These are phyloP conservation scores for Sonneratia alba DNA, from an alignment of 345 rosid genomes.

Conservation along the genomic window DNA sequence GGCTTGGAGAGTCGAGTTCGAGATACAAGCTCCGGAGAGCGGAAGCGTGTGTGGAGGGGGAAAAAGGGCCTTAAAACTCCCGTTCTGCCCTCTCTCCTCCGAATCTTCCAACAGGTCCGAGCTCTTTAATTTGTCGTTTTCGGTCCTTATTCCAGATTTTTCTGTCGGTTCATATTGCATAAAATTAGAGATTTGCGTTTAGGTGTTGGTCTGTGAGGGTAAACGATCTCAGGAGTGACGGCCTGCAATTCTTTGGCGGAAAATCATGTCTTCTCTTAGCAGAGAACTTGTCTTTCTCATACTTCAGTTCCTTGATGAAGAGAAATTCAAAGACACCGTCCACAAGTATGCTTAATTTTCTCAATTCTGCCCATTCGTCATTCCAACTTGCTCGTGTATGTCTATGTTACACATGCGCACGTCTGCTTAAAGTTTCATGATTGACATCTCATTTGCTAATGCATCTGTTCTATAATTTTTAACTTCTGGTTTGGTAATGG, in stretches of 20 bases:
- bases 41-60: not conserved
- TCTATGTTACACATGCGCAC: not conserved
- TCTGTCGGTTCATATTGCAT: not conserved
- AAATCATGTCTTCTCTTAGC: constrained; percentile 65
- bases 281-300: constrained; percentile 81
- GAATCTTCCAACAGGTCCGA: not conserved
- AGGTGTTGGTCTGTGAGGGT: constrained; percentile 3
- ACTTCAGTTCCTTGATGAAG: constrained; percentile 86
- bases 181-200: not conserved
- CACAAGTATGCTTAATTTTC: constrained; percentile 36
- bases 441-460: not conserved
- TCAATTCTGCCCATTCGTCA: not conserved
- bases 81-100: not conserved
- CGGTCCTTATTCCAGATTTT: not conserved
- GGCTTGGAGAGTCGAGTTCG: not conserved
- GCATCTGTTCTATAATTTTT: not conserved
- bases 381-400: not conserved
- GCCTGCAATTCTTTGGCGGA: not conserved
- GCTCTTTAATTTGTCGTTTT: not conserved
- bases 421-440: not conserved
- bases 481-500: not conserved
- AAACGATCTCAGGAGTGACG: not conserved
- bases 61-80: not conserved
- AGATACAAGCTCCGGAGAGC: not conserved
- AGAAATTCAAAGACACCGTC: constrained; percentile 70